These are phyloP conservation scores for Pythium rhizo-oryzae DNA, from an alignment of 352 stramenopile species.

Conservation along the genomic window DNA sequence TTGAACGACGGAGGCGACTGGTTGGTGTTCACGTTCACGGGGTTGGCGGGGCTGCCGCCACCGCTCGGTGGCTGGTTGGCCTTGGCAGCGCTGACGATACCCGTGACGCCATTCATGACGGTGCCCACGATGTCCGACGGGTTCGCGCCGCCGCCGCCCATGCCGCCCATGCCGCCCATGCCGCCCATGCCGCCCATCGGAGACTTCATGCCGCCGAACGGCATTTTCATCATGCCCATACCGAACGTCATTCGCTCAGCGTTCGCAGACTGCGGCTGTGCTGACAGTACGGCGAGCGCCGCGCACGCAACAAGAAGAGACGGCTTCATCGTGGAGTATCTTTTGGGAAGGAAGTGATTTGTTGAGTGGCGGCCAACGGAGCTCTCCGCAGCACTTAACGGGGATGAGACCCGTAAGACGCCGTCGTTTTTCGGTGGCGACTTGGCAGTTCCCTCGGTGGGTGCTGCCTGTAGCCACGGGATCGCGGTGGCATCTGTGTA, in stretches of 20 bases:
- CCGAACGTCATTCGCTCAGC: slow-evolving; percentile 17
- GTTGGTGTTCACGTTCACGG: slow-evolving; percentile 11
- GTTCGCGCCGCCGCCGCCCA: not conserved
- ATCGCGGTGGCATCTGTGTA: too few species aligned
- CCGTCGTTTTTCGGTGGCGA: not conserved
- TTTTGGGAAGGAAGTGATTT: not conserved
- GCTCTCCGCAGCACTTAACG: too few species aligned
- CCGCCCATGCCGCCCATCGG: too few species aligned
- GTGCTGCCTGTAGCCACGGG: too few species aligned
- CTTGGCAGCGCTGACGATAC: slow-evolving; percentile 7
- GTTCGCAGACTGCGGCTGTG: not conserved
- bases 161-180: not conserved
- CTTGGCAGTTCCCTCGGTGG: not conserved
- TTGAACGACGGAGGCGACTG: slow-evolving; percentile 2
- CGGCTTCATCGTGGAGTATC: not conserved
- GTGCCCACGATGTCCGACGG: slow-evolving; percentile 1
- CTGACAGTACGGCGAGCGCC: not conserved
- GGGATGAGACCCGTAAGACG: not conserved
- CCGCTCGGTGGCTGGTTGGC: not conserved
- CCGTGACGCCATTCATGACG: not conserved
- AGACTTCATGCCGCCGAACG: too few species aligned
- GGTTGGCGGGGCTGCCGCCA: not conserved
- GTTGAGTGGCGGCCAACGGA: not conserved
- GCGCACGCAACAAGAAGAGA: not conserved
- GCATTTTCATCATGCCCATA: slow-evolving; percentile 6